Base-by-base conservation (phyloP, 1,139 yeast species). In the Kurtzmaniella quercitrusa region DNA sequence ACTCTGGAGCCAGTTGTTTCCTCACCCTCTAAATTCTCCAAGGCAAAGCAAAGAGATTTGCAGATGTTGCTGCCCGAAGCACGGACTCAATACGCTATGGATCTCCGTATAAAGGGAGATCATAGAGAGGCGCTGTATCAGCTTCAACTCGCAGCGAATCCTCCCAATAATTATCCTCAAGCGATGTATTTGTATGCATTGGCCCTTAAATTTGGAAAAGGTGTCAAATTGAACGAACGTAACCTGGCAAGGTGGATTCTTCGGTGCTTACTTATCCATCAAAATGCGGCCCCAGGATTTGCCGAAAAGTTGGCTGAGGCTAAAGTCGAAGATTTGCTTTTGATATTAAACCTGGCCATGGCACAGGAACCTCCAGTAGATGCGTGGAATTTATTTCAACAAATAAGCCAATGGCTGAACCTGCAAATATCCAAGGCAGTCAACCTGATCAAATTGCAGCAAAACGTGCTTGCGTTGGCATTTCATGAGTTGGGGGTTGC, bases 181-280 rank as follows among this genome's bases (percentile, higher is more conserved):
- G 95, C 93, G 1, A 84, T 81, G 84, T 72, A 81, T 39, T 59
- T 84, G 33, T 86, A 85, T 56, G 88, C 91, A 0, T 61, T 84
- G 50, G 84, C 93, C 0, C 61, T 86, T 26, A 68, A 85, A 44
- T 69, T 76, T 44, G 95, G 94, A 1, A 82, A 82, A 61, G 95
- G 95, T 0, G 80, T 83, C 14, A 71, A 78, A 22, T 76, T 73
- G 46, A 83, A 83, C 56, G 76, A 78, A 38, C 55, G 64, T 12
- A 77, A 74, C 43, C 78, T 89, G 1, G 68, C 83, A 37, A 65
- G 70, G 45, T 84, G 89, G 87, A 66, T 87, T 4, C 72, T 78
- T 49, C 63, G 65, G 46, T 62, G 72, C 45, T 56, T 71, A 14
- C 52, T 71, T 33, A 39, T 49, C 23, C 44, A 3, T 36, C 46